phyloP scores from a whole-genome alignment of 2,329 filamentous ascomycete genomes.

The Colletotrichum endophyticum region DNA sequence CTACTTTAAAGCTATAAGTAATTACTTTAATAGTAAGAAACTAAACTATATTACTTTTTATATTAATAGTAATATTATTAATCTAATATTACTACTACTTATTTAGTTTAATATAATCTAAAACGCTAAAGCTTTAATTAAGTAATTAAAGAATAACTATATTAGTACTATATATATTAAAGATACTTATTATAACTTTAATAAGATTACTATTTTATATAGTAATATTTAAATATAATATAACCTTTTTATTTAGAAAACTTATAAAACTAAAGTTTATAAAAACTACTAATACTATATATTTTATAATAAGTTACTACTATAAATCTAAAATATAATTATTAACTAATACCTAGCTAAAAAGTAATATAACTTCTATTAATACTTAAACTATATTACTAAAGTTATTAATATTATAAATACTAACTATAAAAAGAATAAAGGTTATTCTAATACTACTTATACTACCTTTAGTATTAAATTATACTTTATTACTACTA shows the following conservation, averaged over 20 bases:
- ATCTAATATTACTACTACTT: neutral
- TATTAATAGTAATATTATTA: neutral
- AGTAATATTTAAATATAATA: neutral
- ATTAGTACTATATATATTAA: neutral
- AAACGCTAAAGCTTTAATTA: neutral
- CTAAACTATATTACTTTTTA: neutral
- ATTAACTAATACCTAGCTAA: neutral
- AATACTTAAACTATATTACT: too few species aligned
- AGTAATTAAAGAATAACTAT: neutral
- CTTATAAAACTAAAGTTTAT: neutral
- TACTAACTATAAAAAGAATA: too few species aligned
- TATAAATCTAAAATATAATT: neutral
- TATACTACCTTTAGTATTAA: too few species aligned
- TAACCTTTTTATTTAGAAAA: neutral
- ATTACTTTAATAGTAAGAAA: too few species aligned
- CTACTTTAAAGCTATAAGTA: too few species aligned
- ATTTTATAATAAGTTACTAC: neutral
- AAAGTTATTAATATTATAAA: too few species aligned
- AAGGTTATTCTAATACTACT: rapidly evolving
- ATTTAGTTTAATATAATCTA: neutral
- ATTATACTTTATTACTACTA: too few species aligned
- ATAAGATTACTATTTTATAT: neutral
- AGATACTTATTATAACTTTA: neutral
- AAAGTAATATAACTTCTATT: neutral
- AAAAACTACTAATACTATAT: neutral